Evolutionary conservation across 2,329 filamentous ascomycete species (phyloP).

Genomic region (Ascochyta pisi): DNA sequence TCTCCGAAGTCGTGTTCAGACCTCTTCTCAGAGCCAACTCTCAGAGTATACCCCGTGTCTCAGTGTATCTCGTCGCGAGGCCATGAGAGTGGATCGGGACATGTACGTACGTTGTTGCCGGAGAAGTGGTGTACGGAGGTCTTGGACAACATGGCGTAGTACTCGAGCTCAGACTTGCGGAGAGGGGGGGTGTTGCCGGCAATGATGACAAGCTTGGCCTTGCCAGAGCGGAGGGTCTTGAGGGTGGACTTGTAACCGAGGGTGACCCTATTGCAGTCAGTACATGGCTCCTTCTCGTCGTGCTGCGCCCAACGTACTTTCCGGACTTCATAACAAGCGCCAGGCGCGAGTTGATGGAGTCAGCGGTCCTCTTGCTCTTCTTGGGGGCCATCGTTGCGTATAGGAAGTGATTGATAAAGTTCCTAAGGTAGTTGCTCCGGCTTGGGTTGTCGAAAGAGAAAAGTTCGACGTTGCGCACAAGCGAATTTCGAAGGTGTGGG

Average conservation of each 20-base stretch:
- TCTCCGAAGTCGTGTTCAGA: constrained; percentile 84
- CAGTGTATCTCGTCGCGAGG: constrained; percentile 47
- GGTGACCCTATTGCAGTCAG: constrained; percentile 66
- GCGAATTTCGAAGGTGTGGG: constrained; percentile 19
- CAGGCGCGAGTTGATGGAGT: constrained; percentile 74
- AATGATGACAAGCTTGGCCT: constrained; percentile 98
- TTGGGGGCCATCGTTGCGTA: constrained; percentile 71
- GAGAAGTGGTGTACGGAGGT: constrained; percentile 96
- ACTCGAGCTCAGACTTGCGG: constrained; percentile 97
- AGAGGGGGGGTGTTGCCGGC: constrained; percentile 96
- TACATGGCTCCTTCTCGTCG: background rate
- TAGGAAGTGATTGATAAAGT: constrained; percentile 39
- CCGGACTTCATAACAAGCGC: constrained; percentile 73
- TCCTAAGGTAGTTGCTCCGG: constrained; percentile 28
- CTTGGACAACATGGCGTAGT: constrained; percentile 72
- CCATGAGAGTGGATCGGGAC: constrained; percentile 42
- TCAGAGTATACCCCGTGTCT: constrained; percentile 44
- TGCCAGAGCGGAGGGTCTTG: constrained; percentile 88
- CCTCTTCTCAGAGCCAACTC: constrained; percentile 88
- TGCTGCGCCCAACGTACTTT: constrained; percentile 54
- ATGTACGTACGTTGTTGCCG: constrained; percentile 93
- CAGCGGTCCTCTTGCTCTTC: constrained; percentile 84
- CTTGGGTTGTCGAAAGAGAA: constrained; percentile 17
- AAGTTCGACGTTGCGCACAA: constrained; percentile 13
- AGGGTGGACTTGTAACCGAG: constrained; percentile 89